Base-by-base conservation (phyloP, 2,329 filamentous ascomycete species). In the Teratosphaeria epicoccoides region DNA sequence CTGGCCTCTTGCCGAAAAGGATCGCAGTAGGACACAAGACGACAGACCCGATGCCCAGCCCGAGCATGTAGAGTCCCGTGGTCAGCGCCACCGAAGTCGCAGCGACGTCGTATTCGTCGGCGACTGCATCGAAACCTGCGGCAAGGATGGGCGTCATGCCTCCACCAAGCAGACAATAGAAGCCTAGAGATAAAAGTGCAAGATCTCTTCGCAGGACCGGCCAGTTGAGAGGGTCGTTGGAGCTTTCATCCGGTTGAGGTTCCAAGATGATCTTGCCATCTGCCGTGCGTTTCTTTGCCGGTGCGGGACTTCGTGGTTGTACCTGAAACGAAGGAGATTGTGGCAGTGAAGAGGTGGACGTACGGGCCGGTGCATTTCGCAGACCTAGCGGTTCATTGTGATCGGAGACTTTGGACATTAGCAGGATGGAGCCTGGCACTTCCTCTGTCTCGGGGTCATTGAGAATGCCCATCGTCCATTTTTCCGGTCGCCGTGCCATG, bases 211-310 rank as follows among this genome's bases (percentile, higher is more conserved):
- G 80, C 83, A 87, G 88, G 6, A 77, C 72, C 0, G 87, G 83
- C 91, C 91, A 97, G 66, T 97, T 97, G 52, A 97, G 72, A 1
- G 91, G 91, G 62, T 97, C 91, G 58, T 97, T 96, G 49, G 78
- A 74, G 0, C 87, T 89, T 49, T 96, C 89, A 54, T 96, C 89
- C 0, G 91, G 91, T 66, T 97, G 91, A 0, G 91, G 91, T 0
- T 94, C 85, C 12, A 97, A 73, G 51, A 97, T 88, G 61, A 96
- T 88, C 55, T 81, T 79, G 14, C 89, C 89, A 66, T 95, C 85
- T 29, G 77, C 71, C 1, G 89, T 95, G 58, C 76, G 84, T 73
- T 96, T 96, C 71, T 82, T 81, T 45, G 73, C 73, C 1, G 55
- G 52, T 57, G 68, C 76, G 10, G 46, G 24, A 40, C 33, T 40